Evolutionary conservation across 2,329 filamentous ascomycete species (phyloP), one percentile per base, ranked within the genome.

Genomic region (Chrysoporthe austroafricana): DNA sequence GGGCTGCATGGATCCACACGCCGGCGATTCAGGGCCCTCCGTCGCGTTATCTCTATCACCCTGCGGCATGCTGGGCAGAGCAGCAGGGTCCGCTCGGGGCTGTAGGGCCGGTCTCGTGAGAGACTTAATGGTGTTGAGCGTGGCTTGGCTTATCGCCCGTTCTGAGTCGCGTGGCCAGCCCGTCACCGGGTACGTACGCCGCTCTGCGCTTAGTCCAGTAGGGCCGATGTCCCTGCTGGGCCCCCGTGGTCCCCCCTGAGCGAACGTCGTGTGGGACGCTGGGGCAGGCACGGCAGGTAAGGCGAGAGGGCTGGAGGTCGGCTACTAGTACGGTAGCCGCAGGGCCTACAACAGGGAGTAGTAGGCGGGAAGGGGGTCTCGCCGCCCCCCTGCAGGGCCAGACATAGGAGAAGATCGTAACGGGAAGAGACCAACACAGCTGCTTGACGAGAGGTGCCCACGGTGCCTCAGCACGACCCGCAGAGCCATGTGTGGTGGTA

Each of bases 11-110:
- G 21, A 26, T 14, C 44, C 4, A 13, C 44, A 46, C 8, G 32
- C 21, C 32, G 21, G 2, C n/a, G 34, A 57, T 57, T 18, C 32
- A 36, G 54, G 54, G 54, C n/a, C 34, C 52, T 39, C 16, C 18
- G n/a, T 6, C 42, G 44, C 2, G 21, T 66, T 66, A 66, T 66
- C 67, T 66, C 26, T 60, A 43, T 59, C 60, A 36, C 16, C 46
- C 26, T 36, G n/a, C 46, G 48, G 44, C 54, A 50, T 63, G 48
- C 26, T 26, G 26, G 26, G 26, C 26, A 26, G 26, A 26, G 26
- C 26, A 26, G 26, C 26, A 26, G 26, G 26, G 26, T 0, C 26
- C 26, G 26, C 26, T 26, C 26, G 26, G 54, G 48, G 18, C 61
- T 34, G 18, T 18, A 14, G 6, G 18, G n/a, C 32, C 36, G 34